phyloP scores from a whole-genome alignment of 176 grass and related monocot genomes.

The Oryza longistaminata region DNA sequence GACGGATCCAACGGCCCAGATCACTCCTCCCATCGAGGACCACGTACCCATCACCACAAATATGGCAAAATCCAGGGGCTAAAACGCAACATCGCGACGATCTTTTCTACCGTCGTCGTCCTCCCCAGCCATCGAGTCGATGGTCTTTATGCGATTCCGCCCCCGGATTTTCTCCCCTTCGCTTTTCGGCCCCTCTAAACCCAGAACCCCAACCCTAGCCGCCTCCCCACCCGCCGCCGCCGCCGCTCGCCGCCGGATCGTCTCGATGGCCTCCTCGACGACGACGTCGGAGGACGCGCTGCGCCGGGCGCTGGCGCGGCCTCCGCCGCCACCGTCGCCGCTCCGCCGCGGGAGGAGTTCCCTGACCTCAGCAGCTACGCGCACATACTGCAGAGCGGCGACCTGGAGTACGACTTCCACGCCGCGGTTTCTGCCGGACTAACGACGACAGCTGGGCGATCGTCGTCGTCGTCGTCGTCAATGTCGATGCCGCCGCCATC shows the following conservation, averaged over 20 bases:
- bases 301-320: slow-evolving; percentile 54
- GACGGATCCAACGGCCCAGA: neutral
- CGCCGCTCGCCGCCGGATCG: slow-evolving; percentile 15
- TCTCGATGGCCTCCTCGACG: slow-evolving; percentile 22
- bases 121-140: neutral
- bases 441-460: neutral
- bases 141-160: slow-evolving; percentile 52
- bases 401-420: slow-evolving; percentile 30
- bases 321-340: too few relatives aligned
- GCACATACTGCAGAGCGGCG: slow-evolving; percentile 51
- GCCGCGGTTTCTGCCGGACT: neutral
- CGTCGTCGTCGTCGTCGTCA: slow-evolving; percentile 14
- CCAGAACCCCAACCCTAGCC: slow-evolving; percentile 43
- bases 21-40: neutral
- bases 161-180: slow-evolving; percentile 31
- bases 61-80: too few relatives aligned
- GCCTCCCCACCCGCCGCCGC: neutral
- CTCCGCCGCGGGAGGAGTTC: slow-evolving; percentile 4
- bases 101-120: slow-evolving; percentile 20
- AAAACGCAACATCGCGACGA: too few relatives aligned
- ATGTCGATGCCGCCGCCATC: neutral
- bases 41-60: too few relatives aligned
- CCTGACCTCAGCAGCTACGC: slow-evolving; percentile 48
- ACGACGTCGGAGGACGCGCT: slow-evolving; percentile 56
- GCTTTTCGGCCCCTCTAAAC: slow-evolving; percentile 32